Evolutionary conservation across 805 yeast species (phyloP).

Genomic region (Barnettozyma vustinii): DNA sequence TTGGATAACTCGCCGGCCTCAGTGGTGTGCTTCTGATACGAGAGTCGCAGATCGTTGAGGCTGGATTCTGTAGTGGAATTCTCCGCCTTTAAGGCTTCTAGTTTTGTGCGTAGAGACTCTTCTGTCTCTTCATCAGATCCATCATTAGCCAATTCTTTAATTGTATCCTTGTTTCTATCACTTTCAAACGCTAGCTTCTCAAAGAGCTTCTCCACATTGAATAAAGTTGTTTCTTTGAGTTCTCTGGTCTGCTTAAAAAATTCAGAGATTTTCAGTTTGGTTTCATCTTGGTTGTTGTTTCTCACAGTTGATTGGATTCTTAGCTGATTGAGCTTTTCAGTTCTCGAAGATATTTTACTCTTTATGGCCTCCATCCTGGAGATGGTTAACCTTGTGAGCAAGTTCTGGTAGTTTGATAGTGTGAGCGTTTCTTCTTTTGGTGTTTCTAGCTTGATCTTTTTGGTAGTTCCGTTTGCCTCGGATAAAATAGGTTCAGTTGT

Average conservation of each 20-base stretch:
- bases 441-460: conserved; percentile 13
- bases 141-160: conserved; percentile 7
- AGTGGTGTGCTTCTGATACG: conserved; percentile 43
- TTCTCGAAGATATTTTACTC: conserved; percentile 15
- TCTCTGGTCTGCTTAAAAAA: conserved; percentile 29
- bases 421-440: conserved; percentile 17
- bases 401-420: conserved; percentile 30
- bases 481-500: not conserved
- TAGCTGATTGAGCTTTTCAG: conserved; percentile 20
- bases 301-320: conserved; percentile 34
- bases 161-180: conserved; percentile 13
- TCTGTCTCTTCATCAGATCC: conserved; percentile 26
- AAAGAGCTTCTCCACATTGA: conserved; percentile 14
- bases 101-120: conserved; percentile 23
- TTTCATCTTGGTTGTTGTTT: conserved; percentile 35
- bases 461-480: not conserved
- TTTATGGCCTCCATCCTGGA: conserved; percentile 23
- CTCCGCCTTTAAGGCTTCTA: conserved; percentile 24
- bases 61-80: conserved; percentile 21
- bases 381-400: conserved; percentile 34
- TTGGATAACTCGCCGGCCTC: conserved; percentile 41
- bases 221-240: conserved; percentile 15
- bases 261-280: conserved; percentile 36
- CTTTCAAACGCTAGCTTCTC: conserved; percentile 20
- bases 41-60: conserved; percentile 25